Percentiles rank a stretch among this genome's conserved stretches.
Conservation (phyloP, 140 eudicot species). For the Anethum foeniculum region DNA sequence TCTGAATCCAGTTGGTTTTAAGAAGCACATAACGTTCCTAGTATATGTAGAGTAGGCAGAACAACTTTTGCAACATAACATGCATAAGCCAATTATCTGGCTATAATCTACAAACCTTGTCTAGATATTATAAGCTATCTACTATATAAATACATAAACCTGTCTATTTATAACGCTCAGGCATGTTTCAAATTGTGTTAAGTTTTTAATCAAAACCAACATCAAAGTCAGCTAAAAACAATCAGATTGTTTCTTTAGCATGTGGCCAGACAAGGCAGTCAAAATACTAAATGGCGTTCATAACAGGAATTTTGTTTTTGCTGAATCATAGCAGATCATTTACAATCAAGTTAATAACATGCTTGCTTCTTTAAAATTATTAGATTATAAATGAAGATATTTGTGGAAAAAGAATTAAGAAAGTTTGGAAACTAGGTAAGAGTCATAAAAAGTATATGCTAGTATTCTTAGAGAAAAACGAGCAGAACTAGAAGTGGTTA, state of each 20-base stretch:
- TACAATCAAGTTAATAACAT: neutral
- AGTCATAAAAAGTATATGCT: neutral
- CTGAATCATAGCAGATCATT: neutral
- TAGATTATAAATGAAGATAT: neutral
- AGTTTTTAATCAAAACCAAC: neutral
- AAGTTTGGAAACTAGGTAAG: neutral
- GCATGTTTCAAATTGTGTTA: no score
- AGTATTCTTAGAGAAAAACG: neutral
- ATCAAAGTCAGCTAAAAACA: neutral
- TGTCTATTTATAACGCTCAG: neutral
- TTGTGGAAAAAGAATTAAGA: neutral
- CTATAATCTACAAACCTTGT: neutral
- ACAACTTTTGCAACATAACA: neutral
- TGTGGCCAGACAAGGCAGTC: neutral
- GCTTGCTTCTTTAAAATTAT: neutral
- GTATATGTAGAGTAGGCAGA: neutral
- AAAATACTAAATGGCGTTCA: neutral
- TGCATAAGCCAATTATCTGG: neutral
- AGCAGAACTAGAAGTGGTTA: neutral
- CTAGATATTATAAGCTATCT: neutral
- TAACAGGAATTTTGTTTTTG: neutral
- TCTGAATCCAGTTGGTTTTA: neutral
- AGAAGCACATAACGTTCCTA: neutral
- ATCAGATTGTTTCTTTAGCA: slow-evolving; percentile 2
- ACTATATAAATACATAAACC: neutral